Evolutionary conservation across 139 green algal species (phyloP).

Genomic region (Chlamydomonas asymmetrica): DNA sequence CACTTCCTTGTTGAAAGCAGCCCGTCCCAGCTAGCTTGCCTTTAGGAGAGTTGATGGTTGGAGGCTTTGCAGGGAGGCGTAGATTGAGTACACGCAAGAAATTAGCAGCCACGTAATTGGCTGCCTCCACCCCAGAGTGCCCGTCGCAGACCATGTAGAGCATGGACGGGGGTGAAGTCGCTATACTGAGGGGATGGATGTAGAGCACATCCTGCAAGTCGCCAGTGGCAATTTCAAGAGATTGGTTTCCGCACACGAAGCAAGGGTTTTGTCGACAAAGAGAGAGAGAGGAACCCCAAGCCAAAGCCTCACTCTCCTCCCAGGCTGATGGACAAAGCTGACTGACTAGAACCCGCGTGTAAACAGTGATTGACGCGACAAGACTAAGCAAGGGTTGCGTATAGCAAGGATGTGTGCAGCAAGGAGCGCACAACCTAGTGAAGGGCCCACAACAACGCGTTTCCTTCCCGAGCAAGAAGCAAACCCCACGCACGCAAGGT

Average conservation of each 20-base stretch:
- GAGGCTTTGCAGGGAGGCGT: constrained; percentile 2
- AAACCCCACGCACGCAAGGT: neutral
- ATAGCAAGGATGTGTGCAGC: neutral
- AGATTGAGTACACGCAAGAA: constrained; percentile 16
- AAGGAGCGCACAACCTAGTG: neutral
- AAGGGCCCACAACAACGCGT: too few relatives aligned
- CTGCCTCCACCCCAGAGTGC: constrained; percentile 32
- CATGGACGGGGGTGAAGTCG: constrained; percentile 13
- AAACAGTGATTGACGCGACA: neutral
- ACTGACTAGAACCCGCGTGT: neutral
- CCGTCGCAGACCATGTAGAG: constrained; percentile 58
- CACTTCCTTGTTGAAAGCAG: neutral
- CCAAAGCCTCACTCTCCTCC: neutral
- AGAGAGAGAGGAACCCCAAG: neutral
- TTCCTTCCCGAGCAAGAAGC: neutral
- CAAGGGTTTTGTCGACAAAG: too few relatives aligned
- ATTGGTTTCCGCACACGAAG: too few relatives aligned
- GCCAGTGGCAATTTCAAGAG: neutral
- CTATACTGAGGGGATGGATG: constrained; percentile 36
- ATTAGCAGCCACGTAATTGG: constrained; percentile 32
- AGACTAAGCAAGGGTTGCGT: neutral
- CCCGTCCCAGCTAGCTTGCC: neutral
- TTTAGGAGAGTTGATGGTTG: constrained; percentile 4
- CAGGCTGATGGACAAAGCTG: neutral
- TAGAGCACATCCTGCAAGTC: constrained; percentile 38